A percentile compares a stretch with the other conserved stretches of the same genome.
Evolutionary conservation across 768 basidiomycete species (phyloP).

Genomic region (Phlegmacium glaucopus): DNA sequence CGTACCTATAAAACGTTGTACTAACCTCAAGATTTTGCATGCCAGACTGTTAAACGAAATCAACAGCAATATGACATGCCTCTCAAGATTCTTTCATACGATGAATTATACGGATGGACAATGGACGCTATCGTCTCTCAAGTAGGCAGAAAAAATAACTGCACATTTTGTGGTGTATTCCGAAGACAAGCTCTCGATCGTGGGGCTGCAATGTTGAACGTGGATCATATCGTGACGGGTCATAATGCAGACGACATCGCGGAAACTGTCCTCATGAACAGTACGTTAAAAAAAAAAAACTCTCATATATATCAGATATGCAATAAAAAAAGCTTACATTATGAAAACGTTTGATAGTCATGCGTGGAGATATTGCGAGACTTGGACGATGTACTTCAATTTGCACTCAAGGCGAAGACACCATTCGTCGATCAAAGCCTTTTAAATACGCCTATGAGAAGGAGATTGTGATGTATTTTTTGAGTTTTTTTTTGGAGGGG

Average conservation of each 20-base stretch:
- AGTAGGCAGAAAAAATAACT: constrained; percentile 96
- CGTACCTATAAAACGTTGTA: background rate
- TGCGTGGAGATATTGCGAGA: constrained; percentile 96
- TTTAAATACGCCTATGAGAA: constrained; percentile 99
- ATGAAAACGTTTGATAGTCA: constrained; percentile 53
- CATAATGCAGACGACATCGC: constrained; percentile 99
- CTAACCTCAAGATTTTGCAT: constrained; percentile 2
- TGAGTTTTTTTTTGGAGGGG: constrained; percentile 2
- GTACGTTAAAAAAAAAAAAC: constrained; percentile 42
- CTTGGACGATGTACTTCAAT: constrained; percentile 92
- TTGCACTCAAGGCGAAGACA: constrained; percentile 94
- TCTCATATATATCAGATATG: background rate
- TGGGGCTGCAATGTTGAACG: constrained; percentile 82
- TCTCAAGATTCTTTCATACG: constrained; percentile 93
- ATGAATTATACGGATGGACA: constrained; percentile 98
- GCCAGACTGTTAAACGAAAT: constrained; percentile 94
- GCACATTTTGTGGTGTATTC: constrained; percentile 99
- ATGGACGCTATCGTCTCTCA: constrained; percentile 97
- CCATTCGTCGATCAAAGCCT: constrained; percentile 96
- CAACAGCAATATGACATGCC: constrained; percentile 94
- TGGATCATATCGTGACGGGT: constrained; percentile 98
- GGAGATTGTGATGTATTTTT: constrained; percentile 92
- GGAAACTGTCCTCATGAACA: constrained; percentile 98
- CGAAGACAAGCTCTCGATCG: constrained; percentile 94
- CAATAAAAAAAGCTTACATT: constrained; percentile 4